A percentile compares a stretch with the other conserved stretches of the same genome.
Conservation (phyloP, 495 filamentous ascomycete species). For the Trichoderma erinaceum region DNA sequence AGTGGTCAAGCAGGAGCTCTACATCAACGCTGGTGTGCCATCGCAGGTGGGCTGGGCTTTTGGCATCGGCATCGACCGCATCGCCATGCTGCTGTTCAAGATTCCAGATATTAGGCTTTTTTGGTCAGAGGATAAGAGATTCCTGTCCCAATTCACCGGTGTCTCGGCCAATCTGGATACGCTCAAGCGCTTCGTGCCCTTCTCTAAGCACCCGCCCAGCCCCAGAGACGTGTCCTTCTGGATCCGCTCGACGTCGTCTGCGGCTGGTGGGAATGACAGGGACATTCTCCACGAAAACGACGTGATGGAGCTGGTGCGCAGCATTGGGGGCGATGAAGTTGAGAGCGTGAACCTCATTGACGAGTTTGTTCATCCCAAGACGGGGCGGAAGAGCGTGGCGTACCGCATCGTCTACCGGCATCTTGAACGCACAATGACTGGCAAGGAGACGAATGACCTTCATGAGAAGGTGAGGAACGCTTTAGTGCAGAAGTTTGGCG, state of each 20-base stretch:
- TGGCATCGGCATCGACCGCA: slow-evolving; percentile 83
- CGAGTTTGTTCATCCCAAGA: slow-evolving; percentile 85
- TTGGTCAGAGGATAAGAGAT: slow-evolving; percentile 81
- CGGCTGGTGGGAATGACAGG: slow-evolving; percentile 44
- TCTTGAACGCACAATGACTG: slow-evolving; percentile 81
- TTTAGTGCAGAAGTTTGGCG: slow-evolving; percentile 63
- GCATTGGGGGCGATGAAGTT: slow-evolving; percentile 70
- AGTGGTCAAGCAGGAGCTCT: slow-evolving; percentile 75
- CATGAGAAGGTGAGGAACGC: slow-evolving; percentile 59
- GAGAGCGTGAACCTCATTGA: slow-evolving; percentile 80
- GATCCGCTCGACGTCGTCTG: slow-evolving; percentile 50
- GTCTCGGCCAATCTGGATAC: slow-evolving; percentile 41
- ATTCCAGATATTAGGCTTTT: slow-evolving; percentile 98
- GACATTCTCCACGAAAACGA: slow-evolving; percentile 84
- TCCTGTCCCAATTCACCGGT: slow-evolving; percentile 69
- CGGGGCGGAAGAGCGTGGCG: slow-evolving; percentile 73
- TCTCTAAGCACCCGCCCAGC: slow-evolving; percentile 82
- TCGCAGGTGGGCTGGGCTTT: slow-evolving; percentile 89
- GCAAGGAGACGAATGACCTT: slow-evolving; percentile 66
- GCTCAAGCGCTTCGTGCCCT: slow-evolving; percentile 69
- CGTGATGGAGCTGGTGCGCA: slow-evolving; percentile 87
- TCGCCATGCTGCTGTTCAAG: slow-evolving; percentile 93
- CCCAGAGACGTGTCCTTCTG: slow-evolving; percentile 94
- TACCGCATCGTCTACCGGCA: slow-evolving; percentile 91
- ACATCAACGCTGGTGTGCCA: slow-evolving; percentile 68